Evolutionary conservation across 2,329 filamentous ascomycete genomes (phyloP).

Genomic region (Hypoxylon sp.): DNA sequence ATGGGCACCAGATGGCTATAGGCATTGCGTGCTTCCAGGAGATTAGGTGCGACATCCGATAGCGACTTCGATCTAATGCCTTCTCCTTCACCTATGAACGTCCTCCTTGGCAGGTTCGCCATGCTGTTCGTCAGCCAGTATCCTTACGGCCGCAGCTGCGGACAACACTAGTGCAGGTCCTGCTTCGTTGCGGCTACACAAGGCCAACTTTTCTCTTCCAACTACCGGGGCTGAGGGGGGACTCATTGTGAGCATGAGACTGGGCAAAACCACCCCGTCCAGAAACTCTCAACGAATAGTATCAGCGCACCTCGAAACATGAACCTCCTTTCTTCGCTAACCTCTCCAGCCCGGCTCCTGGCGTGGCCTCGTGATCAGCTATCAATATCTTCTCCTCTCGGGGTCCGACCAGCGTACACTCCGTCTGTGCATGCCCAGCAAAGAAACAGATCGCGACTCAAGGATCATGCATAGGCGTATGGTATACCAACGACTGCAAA

Average conservation of each 20-base stretch:
- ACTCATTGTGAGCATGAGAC: slow-evolving; percentile 1
- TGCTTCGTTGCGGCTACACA: slow-evolving; percentile 21
- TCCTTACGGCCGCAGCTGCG: slow-evolving; percentile 29
- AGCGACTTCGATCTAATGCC: slow-evolving; percentile 5
- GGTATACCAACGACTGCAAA: neutral
- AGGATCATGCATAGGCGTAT: slow-evolving; percentile 1
- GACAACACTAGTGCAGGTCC: slow-evolving; percentile 33
- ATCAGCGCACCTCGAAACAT: slow-evolving; percentile 5
- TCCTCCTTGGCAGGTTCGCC: slow-evolving; percentile 26
- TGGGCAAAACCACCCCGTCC: neutral
- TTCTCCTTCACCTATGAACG: slow-evolving; percentile 19
- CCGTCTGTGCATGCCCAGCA: neutral
- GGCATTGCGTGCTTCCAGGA: slow-evolving; percentile 2
- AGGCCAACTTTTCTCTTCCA: slow-evolving; percentile 6
- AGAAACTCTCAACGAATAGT: slow-evolving; percentile 3
- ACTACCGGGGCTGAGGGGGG: slow-evolving; percentile 15
- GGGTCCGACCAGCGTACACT: slow-evolving; percentile 3
- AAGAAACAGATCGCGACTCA: slow-evolving; percentile 11
- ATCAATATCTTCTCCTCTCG: slow-evolving; percentile 1
- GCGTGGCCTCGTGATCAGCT: slow-evolving; percentile 4
- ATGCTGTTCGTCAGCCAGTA: slow-evolving; percentile 18
- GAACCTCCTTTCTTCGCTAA: slow-evolving; percentile 3
- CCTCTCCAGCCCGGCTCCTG: slow-evolving; percentile 9
- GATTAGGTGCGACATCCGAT: slow-evolving; percentile 29
- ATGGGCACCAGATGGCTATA: slow-evolving; percentile 1